Evolutionary conservation across 805 yeast genomes (phyloP), one percentile per base, ranked within the genome.

Genomic region (Candida ficus): DNA sequence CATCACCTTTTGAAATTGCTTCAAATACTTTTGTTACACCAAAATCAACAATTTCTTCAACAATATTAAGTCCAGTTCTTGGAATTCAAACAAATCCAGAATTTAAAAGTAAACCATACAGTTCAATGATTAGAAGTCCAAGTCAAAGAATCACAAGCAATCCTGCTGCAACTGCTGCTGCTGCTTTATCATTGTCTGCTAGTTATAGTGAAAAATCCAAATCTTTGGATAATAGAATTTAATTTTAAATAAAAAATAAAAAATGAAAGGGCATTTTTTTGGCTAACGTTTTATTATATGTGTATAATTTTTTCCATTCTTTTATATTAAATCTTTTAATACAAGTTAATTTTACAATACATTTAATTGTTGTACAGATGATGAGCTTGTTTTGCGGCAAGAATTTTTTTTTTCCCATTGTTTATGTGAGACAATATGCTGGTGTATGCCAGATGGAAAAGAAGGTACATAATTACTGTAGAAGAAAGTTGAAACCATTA

Each of bases 1-100:
- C 81, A 0, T 80, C 88, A 7, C 88, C 89, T 2, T 83, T 79
- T 49, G 64, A 80, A 34, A 59, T 80, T 43, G 83, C 86, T 0
- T 75, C 84, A 0, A 86, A 85, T 1, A 53, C 75, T 23, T 54
- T 73, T 37, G 28, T 26, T 16, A 72, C 85, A 0, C 82, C 84
- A 2, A 71, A 68, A 46, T 53, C 64, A 2, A 47, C 37, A 14
- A 6, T 33, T 6, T 46, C 55, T 1, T 37, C 53, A 6, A 23
- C 17, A 38, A 47, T 42, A 22, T n/a, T n/a, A n/a, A 47, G 54
- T 19, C 51, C 56, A n/a, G 34, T 43, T 12, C 52, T 11, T 18
- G 22, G 13, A 6, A n/a, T n/a, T n/a, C n/a, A n/a, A n/a, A n/a
- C n/a, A n/a, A 18, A 48, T 18, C 8, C 38, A 5, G 60, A 54